Conservation (phyloP, 495 filamentous ascomycete genomes). For the Massariosphaeria phaeospora region DNA sequence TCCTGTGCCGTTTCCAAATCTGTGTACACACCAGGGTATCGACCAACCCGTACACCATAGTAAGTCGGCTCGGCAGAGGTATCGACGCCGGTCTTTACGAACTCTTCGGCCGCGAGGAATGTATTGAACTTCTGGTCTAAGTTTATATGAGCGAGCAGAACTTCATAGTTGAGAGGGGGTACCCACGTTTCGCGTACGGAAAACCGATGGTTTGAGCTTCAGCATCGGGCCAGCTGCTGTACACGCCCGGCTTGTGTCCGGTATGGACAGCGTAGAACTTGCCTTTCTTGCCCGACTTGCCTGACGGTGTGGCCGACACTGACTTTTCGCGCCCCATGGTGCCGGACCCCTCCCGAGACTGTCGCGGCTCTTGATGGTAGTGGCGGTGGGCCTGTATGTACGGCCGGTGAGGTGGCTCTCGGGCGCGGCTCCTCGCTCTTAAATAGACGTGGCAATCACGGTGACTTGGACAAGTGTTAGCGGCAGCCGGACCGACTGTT, state of each 20-base stretch:
- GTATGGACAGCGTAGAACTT: slow-evolving; percentile 78
- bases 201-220: slow-evolving; percentile 78
- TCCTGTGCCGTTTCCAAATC: slow-evolving; percentile 74
- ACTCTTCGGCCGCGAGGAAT: slow-evolving; percentile 71
- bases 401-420: neutral
- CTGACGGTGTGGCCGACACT: slow-evolving; percentile 38
- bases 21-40: slow-evolving; percentile 80
- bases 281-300: slow-evolving; percentile 63
- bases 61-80: slow-evolving; percentile 47
- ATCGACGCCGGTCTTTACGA: slow-evolving; percentile 60
- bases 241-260: slow-evolving; percentile 79
- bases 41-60: slow-evolving; percentile 82
- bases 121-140: slow-evolving; percentile 80
- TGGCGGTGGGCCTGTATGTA: neutral
- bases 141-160: neutral
- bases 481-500: neutral
- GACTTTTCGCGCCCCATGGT: slow-evolving; percentile 21
- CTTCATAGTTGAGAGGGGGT: neutral
- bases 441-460: slow-evolving; percentile 12
- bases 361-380: neutral
- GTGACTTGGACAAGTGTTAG: neutral
- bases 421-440: neutral
- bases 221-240: slow-evolving; percentile 76
- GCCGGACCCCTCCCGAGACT: neutral
- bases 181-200: slow-evolving; percentile 69